Base-by-base conservation (phyloP, 1,284 basidiomycete species). In the Malassezia arunalokei region DNA sequence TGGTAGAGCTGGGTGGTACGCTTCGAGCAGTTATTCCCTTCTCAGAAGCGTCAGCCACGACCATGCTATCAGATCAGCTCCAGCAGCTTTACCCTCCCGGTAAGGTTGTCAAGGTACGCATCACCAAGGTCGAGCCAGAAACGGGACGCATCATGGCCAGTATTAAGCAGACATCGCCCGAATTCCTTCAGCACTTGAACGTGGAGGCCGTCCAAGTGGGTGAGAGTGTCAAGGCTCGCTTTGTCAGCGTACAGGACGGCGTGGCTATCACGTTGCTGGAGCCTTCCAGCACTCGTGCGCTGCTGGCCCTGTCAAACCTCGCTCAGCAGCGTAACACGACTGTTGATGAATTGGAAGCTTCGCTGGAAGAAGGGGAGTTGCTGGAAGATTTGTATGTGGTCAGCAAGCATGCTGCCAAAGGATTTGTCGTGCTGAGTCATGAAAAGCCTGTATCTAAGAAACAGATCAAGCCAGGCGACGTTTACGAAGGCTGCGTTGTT, bases 291-390 rank as follows among this genome's bases (percentile, higher is more conserved):
- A 79, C 86, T 40, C 83, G 83, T 28, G 90, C 87, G 0, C 78
- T 96, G 14, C 76, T 96, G 14, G 89, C 90, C 3, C 77, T 92
- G 43, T 83, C 83, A 64, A 86, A 87, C 60, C 77, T 96, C 42
- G 88, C 91, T n/a, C 86, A 87, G 60, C 81, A 84, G 65, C 81
- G 86, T 20, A 78, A 77, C 17, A 75, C 81, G 9, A 78, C 82
- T 1, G 76, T 85, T 9, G 77, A 83, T n/a, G 83, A 87, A 62
- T 77, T 94, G 17, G 81, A 82, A 24, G 75, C 77, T 1, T 74
- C 77, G 3, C 76, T 96, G 43, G 81, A 84, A 64, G 76, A 78
- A 35, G 87, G 86, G 14, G 84, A 89, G 48, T 78, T 78, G 58
- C 74, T 98, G 20, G 77, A 83, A 11, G 83, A 86, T 43, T 78